Percentiles rank a stretch among this genome's conserved stretches.
phyloP scores from a whole-genome alignment of 75 land plant genomes.

The Selaginella moellendorffii region DNA sequence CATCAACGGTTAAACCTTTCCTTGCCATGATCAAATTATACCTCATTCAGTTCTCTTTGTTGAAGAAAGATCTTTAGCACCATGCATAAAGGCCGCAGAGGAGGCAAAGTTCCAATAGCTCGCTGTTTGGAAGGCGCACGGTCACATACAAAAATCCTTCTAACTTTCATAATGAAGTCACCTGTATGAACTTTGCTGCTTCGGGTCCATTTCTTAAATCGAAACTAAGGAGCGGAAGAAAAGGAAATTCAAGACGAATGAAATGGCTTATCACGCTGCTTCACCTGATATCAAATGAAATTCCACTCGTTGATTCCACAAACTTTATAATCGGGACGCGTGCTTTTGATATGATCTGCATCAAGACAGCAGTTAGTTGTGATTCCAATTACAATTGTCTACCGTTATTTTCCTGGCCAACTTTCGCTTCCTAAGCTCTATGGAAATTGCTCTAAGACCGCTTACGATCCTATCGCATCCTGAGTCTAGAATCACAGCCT shows the following conservation, averaged over 20 bases:
- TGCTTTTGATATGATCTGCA: slow-evolving; percentile 35
- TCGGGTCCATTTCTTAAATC: slow-evolving; percentile 82
- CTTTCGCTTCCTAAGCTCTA: slow-evolving; percentile 38
- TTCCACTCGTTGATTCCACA: slow-evolving; percentile 56
- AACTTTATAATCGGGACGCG: slow-evolving; percentile 92
- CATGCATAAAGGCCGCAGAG: slow-evolving; percentile 74
- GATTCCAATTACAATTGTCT: not conserved
- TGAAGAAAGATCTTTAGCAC: slow-evolving; percentile 89
- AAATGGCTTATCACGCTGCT: too few species aligned
- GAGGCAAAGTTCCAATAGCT: slow-evolving; percentile 54
- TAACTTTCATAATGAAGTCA: slow-evolving; percentile 11
- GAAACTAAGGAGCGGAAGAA: slow-evolving; percentile 40
- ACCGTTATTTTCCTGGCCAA: slow-evolving; percentile 74
- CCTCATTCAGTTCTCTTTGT: slow-evolving; percentile 97
- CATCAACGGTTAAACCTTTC: too few species aligned
- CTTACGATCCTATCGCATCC: slow-evolving; percentile 39
- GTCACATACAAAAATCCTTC: slow-evolving; percentile 1
- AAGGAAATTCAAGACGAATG: too few species aligned
- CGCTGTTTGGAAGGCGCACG: too few species aligned
- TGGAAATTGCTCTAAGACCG: slow-evolving; percentile 64
- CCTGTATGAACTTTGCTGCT: slow-evolving; percentile 89
- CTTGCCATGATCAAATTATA: too few species aligned
- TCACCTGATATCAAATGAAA: slow-evolving; percentile 94
- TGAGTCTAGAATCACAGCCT: slow-evolving; percentile 74
- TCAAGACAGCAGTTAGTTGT: not conserved